phyloP scores from a whole-genome alignment of 495 filamentous ascomycete genomes.

The Daldinia grandis region DNA sequence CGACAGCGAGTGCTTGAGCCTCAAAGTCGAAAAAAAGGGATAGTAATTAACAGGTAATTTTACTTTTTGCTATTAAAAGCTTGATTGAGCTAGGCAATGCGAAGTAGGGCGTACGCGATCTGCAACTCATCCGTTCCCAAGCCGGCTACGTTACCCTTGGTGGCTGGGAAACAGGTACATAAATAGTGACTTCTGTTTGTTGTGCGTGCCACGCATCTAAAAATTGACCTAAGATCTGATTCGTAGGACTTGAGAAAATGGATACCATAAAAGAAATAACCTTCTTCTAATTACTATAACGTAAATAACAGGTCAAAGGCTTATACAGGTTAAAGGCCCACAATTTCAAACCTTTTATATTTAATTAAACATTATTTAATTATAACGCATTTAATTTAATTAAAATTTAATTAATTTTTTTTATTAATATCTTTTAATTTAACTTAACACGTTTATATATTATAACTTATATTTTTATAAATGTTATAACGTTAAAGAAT shows the following conservation, averaged over 20 bases:
- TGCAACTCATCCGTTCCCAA: slow-evolving; percentile 28
- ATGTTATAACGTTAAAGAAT: no score
- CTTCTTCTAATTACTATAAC: background rate
- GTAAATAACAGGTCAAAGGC: no score
- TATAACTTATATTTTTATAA: no score
- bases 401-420: no score
- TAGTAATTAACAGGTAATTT: slow-evolving; percentile 1
- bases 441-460: no score
- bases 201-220: background rate
- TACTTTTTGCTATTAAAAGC: slow-evolving; percentile 12
- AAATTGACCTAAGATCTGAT: slow-evolving; percentile 32
- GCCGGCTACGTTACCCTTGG: slow-evolving; percentile 26
- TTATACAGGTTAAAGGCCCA: no score
- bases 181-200: slow-evolving; percentile 15
- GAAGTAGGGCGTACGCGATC: slow-evolving; percentile 30
- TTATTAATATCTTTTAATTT: no score
- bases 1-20: slow-evolving; percentile 6
- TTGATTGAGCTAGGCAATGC: slow-evolving; percentile 22
- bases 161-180: slow-evolving; percentile 37
- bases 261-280: background rate
- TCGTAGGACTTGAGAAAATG: slow-evolving; percentile 12
- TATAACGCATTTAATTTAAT: no score
- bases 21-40: slow-evolving; percentile 10
- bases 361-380: no score
- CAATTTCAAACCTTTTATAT: no score